Evolutionary conservation across 345 rosid genomes (phyloP).

Genomic region (Melaleuca alternifolia): DNA sequence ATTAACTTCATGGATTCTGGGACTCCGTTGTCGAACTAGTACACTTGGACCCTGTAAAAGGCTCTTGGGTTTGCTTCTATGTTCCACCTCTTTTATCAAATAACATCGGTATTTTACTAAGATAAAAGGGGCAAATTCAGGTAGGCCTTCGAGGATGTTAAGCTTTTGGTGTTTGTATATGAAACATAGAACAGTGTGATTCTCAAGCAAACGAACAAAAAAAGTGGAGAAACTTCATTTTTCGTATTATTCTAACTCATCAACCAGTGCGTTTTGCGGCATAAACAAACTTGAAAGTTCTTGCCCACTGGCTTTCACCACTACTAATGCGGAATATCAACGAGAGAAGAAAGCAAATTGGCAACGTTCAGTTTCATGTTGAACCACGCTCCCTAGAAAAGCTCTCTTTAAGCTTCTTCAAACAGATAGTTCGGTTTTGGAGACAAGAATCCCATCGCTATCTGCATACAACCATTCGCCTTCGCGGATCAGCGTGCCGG

Average conservation of each 20-base stretch:
- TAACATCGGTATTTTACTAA: neutral
- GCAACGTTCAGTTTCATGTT: neutral
- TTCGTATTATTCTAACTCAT: neutral
- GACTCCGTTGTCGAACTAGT: neutral
- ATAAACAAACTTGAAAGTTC: neutral
- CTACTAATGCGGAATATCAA: neutral
- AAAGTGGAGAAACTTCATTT: neutral
- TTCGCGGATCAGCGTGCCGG: slow-evolving; percentile 45
- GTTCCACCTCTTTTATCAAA: neutral
- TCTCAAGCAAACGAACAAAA: neutral
- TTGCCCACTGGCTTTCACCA: neutral
- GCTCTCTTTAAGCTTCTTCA: slow-evolving; percentile 5
- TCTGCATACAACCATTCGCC: slow-evolving; percentile 93
- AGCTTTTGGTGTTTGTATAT: neutral
- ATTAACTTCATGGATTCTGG: neutral
- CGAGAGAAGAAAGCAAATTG: neutral
- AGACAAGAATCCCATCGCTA: slow-evolving; percentile 68
- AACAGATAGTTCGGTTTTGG: slow-evolving; percentile 45
- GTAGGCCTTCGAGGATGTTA: neutral
- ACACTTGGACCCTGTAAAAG: neutral
- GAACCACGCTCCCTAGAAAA: neutral
- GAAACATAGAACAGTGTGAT: neutral
- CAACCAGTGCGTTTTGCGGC: neutral
- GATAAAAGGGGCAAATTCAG: neutral
- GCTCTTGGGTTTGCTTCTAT: neutral